A percentile compares a stretch with the other conserved stretches of the same genome.
phyloP scores from a whole-genome alignment of 306 rosid species.

The Senna tora region DNA sequence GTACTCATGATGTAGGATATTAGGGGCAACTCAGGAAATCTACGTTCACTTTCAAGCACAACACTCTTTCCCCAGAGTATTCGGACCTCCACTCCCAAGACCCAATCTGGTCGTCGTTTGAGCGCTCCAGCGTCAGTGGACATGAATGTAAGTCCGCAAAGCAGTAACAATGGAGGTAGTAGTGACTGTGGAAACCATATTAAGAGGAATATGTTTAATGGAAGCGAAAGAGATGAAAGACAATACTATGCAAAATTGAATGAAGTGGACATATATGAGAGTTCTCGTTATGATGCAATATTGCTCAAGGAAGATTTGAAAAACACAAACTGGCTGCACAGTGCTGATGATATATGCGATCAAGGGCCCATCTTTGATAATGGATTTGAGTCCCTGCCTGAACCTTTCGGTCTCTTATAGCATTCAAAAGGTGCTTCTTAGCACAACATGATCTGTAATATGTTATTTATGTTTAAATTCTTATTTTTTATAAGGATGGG shows the following conservation, averaged over 20 bases:
- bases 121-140: constrained; percentile 51
- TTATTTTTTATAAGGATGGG: constrained; percentile 42
- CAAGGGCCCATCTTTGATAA: constrained; percentile 76
- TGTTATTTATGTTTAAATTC: constrained; percentile 36
- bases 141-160: constrained; percentile 50
- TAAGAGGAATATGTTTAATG: constrained; percentile 45
- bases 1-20: constrained; percentile 66
- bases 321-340: constrained; percentile 86
- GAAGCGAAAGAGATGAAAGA: constrained; percentile 56
- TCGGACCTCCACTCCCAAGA: constrained; percentile 57
- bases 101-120: constrained; percentile 40
- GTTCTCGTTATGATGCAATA: constrained; percentile 89
- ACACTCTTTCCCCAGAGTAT: constrained; percentile 86
- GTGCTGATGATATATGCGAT: constrained; percentile 77
- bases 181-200: constrained; percentile 50
- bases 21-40: constrained; percentile 71
- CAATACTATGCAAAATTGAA: constrained; percentile 61
- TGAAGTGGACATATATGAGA: constrained; percentile 83
- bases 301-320: constrained; percentile 91
- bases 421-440: constrained; percentile 43
- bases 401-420: constrained; percentile 87
- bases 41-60: constrained; percentile 76
- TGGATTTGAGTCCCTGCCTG: constrained; percentile 90
- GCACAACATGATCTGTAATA: constrained; percentile 35
- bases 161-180: constrained; percentile 47